phyloP scores from a whole-genome alignment of 345 rosid species.

The Salix udensis region DNA sequence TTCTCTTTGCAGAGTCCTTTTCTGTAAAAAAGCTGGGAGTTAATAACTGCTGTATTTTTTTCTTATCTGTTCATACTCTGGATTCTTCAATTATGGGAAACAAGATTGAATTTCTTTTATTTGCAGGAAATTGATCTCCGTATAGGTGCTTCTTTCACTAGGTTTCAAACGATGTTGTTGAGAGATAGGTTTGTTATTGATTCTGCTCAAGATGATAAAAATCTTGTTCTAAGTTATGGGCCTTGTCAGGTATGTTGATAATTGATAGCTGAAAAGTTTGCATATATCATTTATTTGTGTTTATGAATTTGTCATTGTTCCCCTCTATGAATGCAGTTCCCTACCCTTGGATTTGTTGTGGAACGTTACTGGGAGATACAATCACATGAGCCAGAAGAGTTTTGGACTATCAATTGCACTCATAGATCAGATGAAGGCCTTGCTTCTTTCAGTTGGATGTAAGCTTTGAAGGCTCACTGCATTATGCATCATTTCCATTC shows the following conservation, averaged over 20 bases:
- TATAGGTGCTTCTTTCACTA: constrained; percentile 94
- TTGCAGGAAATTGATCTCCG: constrained; percentile 91
- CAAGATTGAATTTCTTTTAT: neutral
- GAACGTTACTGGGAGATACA: constrained; percentile 95
- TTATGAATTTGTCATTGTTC: constrained; percentile 11
- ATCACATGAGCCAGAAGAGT: constrained; percentile 95
- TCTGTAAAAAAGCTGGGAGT: neutral
- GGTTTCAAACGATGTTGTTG: constrained; percentile 92
- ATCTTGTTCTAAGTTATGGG: constrained; percentile 90
- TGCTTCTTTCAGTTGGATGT: constrained; percentile 87
- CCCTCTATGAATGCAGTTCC: constrained; percentile 54
- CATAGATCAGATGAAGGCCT: constrained; percentile 72
- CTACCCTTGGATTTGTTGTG: constrained; percentile 93
- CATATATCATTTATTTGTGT: neutral
- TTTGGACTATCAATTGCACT: constrained; percentile 85
- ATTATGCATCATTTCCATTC: constrained; percentile 1
- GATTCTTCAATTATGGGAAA: neutral
- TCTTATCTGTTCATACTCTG: neutral
- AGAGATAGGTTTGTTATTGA: constrained; percentile 71
- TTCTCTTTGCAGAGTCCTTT: neutral
- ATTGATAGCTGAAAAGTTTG: neutral
- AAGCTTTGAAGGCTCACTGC: constrained; percentile 25
- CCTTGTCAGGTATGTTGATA: constrained; percentile 78
- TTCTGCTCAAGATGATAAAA: constrained; percentile 69
- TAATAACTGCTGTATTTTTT: neutral